Evolutionary conservation across 192 early-diverging fungal species (phyloP).

Genomic region (Jimgerdemannia lactiflua): DNA sequence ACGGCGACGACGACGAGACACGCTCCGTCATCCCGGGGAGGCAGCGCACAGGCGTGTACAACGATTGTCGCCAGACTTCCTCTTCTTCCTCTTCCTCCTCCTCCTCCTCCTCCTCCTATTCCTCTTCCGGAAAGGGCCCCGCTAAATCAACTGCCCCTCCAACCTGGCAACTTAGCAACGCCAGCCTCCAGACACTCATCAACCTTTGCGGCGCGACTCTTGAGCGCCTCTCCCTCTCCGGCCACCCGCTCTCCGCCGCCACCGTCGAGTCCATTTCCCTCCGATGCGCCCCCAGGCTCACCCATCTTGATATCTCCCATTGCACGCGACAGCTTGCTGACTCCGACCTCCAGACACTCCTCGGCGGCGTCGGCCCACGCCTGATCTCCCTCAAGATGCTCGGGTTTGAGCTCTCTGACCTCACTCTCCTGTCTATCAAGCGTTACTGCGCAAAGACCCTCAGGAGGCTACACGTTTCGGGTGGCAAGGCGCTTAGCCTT

Average conservation of each 20-base stretch:
- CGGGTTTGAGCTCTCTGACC: background rate
- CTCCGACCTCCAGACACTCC: background rate
- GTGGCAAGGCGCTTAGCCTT: background rate
- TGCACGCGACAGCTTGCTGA: background rate
- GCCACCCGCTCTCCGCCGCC: background rate
- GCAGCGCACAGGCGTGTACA: background rate
- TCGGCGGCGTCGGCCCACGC: background rate
- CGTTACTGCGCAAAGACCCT: background rate
- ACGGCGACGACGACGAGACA: background rate
- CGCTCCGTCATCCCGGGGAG: background rate
- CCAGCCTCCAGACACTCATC: background rate
- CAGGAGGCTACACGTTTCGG: background rate
- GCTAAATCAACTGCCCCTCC: background rate
- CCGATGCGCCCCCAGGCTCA: background rate
- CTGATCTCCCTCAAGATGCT: constrained; percentile 1
- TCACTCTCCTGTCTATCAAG: background rate
- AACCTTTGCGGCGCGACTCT: background rate
- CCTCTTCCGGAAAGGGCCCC: background rate
- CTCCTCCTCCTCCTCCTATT: background rate
- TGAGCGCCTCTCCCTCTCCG: background rate
- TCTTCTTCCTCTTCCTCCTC: background rate
- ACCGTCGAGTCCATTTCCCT: background rate
- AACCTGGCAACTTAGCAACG: background rate
- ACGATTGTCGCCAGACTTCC: background rate
- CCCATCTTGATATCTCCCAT: constrained; percentile 1